phyloP scores from a whole-genome alignment of 495 filamentous ascomycete genomes.

The Penicillium ochrochloron region DNA sequence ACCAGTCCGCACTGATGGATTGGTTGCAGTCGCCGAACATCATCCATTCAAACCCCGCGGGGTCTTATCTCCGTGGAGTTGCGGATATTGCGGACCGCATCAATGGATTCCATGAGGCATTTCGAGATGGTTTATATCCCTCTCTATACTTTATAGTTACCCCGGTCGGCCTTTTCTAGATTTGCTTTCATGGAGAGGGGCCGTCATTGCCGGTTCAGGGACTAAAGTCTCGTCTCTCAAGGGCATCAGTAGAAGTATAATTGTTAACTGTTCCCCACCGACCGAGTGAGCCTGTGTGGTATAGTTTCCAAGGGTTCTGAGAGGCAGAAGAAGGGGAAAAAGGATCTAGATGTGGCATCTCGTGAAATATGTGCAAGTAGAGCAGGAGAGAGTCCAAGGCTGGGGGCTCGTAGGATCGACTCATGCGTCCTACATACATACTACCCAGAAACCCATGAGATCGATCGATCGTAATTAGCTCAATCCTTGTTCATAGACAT shows the following conservation, averaged over 20 bases:
- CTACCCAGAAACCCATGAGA: too few relatives aligned
- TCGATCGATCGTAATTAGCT: too few relatives aligned
- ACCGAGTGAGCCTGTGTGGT: too few relatives aligned
- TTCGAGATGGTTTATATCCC: background rate
- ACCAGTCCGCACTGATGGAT: background rate
- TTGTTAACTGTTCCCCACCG: too few relatives aligned
- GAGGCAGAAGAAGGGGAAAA: too few relatives aligned
- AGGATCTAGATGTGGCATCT: too few relatives aligned
- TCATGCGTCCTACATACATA: too few relatives aligned
- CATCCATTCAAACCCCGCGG: background rate
- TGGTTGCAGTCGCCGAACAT: conserved; percentile 2
- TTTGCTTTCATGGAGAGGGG: background rate
- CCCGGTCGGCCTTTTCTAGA: background rate
- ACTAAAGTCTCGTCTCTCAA: background rate
- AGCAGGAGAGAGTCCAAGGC: too few relatives aligned
- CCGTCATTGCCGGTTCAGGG: background rate
- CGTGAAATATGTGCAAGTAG: too few relatives aligned
- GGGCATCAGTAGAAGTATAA: background rate
- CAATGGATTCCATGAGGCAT: background rate
- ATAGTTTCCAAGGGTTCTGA: too few relatives aligned
- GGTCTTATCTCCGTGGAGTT: background rate
- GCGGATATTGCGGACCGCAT: conserved; percentile 5
- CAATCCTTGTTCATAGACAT: too few relatives aligned
- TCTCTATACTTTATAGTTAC: background rate
- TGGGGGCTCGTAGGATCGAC: too few relatives aligned